These are phyloP conservation scores for Bryopsis sp. DNA, from an alignment of 139 green algal genomes.

Conservation along the genomic window DNA sequence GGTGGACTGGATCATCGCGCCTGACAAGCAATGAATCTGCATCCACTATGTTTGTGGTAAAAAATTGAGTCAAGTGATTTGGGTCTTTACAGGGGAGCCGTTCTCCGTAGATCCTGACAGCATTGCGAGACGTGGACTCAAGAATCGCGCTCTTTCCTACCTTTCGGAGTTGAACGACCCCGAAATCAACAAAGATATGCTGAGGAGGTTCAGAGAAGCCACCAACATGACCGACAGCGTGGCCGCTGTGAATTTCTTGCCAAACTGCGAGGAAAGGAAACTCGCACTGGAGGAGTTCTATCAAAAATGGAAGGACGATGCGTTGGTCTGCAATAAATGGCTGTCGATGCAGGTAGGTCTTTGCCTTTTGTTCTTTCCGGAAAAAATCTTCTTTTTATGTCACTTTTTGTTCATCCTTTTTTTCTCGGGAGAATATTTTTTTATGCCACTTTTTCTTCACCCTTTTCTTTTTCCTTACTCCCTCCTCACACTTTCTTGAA, in stretches of 20 bases:
- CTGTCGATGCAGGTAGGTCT: conserved; percentile 52
- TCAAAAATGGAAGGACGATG: conserved; percentile 73
- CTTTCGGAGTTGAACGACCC: background rate
- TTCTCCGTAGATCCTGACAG: conserved; percentile 50
- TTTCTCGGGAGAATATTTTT: too few relatives aligned
- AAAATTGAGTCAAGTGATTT: too few relatives aligned
- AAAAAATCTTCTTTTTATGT: too few relatives aligned
- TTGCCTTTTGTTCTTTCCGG: too few relatives aligned
- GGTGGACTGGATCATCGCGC: too few relatives aligned
- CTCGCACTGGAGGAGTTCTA: conserved; percentile 68
- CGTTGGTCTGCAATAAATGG: conserved; percentile 92
- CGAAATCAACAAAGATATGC: background rate
- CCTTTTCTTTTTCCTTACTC: too few relatives aligned
- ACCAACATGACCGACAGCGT: conserved; percentile 98
- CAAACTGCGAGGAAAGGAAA: conserved; percentile 37
- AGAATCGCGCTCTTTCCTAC: conserved; percentile 68
- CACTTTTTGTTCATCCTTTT: too few relatives aligned
- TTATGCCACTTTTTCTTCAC: too few relatives aligned
- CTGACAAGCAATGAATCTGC: too few relatives aligned
- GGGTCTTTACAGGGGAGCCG: conserved; percentile 27
- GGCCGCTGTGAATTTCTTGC: conserved; percentile 60
- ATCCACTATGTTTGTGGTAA: too few relatives aligned
- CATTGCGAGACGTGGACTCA: conserved; percentile 62
- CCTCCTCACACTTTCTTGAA: too few relatives aligned
- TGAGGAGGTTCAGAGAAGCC: conserved; percentile 35